Percentiles rank a stretch among this genome's conserved stretches.
phyloP scores from a whole-genome alignment of 1,139 yeast genomes.

The Yamadazyma kanchanaburiensis region DNA sequence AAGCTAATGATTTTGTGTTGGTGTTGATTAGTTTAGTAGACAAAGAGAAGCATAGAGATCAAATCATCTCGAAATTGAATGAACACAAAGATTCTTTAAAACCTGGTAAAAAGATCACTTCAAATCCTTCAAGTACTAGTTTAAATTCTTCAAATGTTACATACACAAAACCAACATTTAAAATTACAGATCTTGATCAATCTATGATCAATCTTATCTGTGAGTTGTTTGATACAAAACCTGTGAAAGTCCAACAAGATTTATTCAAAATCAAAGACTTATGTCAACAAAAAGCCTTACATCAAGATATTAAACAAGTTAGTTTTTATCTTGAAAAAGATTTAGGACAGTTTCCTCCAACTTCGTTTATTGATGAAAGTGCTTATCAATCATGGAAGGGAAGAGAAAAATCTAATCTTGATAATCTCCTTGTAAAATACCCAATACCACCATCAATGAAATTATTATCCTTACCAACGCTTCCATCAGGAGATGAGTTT shows the following conservation, averaged over 20 bases:
- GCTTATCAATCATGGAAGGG: conserved; percentile 54
- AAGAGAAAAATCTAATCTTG: conserved; percentile 38
- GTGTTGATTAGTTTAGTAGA: conserved; percentile 48
- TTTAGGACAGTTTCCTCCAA: conserved; percentile 35
- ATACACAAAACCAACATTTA: conserved; percentile 45
- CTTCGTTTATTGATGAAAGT: conserved; percentile 37
- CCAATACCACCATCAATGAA: conserved; percentile 34
- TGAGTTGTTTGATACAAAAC: conserved; percentile 39
- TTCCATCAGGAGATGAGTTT: conserved; percentile 33
- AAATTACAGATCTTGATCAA: conserved; percentile 48
- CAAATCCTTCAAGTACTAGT: conserved; percentile 5
- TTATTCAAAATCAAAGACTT: conserved; percentile 37
- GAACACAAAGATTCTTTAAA: conserved; percentile 41
- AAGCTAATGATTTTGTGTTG: conserved; percentile 56
- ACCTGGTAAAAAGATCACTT: conserved; percentile 15
- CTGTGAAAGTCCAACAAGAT: conserved; percentile 47
- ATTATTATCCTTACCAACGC: conserved; percentile 24
- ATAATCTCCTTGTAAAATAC: conserved; percentile 36
- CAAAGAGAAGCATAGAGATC: conserved; percentile 41
- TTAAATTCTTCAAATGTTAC: conserved; percentile 15
- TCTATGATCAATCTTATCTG: conserved; percentile 33
- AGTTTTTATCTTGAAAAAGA: conserved; percentile 38
- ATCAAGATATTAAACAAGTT: conserved; percentile 43
- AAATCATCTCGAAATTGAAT: conserved; percentile 38
- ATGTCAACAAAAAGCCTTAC: conserved; percentile 41